Percentiles rank a stretch among this genome's conserved stretches.
Evolutionary conservation across 805 yeast species (phyloP).

Genomic region (Saccharomycopsis sp.): DNA sequence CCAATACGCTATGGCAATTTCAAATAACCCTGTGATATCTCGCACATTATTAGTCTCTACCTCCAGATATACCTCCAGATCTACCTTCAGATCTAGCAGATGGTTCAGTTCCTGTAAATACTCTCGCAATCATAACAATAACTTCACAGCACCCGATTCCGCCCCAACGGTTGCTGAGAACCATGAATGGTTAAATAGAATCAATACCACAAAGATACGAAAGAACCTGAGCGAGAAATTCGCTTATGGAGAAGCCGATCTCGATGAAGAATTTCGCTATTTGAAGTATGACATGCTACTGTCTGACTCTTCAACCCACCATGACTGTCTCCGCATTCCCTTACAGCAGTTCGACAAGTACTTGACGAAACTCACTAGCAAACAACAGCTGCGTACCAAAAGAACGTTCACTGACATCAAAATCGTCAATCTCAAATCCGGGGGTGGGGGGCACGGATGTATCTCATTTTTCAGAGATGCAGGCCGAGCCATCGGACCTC

Average conservation of each 20-base stretch:
- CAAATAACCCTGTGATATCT: neutral
- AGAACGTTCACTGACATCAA: slow-evolving; percentile 57
- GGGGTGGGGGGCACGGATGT: slow-evolving; percentile 84
- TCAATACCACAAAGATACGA: slow-evolving; percentile 11
- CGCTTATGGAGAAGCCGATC: neutral
- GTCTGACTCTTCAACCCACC: neutral
- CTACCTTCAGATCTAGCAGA: too few relatives aligned
- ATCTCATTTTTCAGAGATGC: slow-evolving; percentile 86
- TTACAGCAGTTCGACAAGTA: neutral
- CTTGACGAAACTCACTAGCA: slow-evolving; percentile 10
- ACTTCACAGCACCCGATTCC: slow-evolving; percentile 17
- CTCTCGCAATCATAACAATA: neutral
- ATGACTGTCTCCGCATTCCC: neutral
- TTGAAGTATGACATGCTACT: slow-evolving; percentile 4
- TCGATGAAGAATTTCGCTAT: neutral
- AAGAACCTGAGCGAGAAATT: neutral
- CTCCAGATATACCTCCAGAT: too few relatives aligned
- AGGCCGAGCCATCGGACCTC: slow-evolving; percentile 81
- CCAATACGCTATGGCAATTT: too few relatives aligned
- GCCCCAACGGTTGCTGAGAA: slow-evolving; percentile 38
- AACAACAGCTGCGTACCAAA: slow-evolving; percentile 34
- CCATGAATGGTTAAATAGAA: slow-evolving; percentile 35
- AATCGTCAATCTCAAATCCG: slow-evolving; percentile 61
- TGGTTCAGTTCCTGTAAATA: neutral
- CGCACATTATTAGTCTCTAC: neutral